A percentile compares a stretch with the other conserved stretches of the same genome.
These are phyloP conservation scores for Erythrophleum fordii DNA, from an alignment of 306 rosid genomes.

Conservation along the genomic window DNA sequence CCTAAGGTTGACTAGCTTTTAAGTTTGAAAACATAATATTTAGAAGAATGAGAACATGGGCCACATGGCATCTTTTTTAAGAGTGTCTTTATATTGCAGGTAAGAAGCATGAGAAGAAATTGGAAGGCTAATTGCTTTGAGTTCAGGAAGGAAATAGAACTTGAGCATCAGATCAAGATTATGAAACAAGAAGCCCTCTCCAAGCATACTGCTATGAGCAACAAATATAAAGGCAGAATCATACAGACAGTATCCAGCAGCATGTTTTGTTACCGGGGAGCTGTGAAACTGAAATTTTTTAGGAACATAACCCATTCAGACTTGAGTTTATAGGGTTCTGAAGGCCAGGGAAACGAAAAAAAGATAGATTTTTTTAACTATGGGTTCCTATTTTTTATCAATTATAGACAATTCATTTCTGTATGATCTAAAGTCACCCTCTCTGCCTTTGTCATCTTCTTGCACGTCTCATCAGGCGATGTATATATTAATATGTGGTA, in stretches of 20 bases:
- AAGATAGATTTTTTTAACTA: constrained; percentile 2
- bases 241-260: constrained; percentile 23
- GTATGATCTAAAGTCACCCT: constrained; percentile 16
- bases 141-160: constrained; percentile 17
- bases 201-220: constrained; percentile 36
- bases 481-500: not conserved
- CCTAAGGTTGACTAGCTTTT: not conserved
- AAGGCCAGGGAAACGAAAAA: constrained; percentile 21
- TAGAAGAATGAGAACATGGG: not conserved
- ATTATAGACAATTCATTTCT: constrained; percentile 37
- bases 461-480: constrained; percentile 5
- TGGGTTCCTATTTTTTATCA: constrained; percentile 39
- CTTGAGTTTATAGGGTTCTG: constrained; percentile 21
- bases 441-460: constrained; percentile 2
- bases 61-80: not conserved
- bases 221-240: constrained; percentile 29
- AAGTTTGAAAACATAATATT: not conserved
- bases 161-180: constrained; percentile 26
- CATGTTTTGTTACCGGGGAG: constrained; percentile 35
- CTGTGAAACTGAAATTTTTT: constrained; percentile 31
- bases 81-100: constrained; percentile 51
- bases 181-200: constrained; percentile 13
- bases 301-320: constrained; percentile 24
- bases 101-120: constrained; percentile 59
- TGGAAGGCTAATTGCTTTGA: constrained; percentile 12